These are phyloP conservation scores for Mycena capillaripes DNA, from an alignment of 768 basidiomycete species.

Conservation along the genomic window DNA sequence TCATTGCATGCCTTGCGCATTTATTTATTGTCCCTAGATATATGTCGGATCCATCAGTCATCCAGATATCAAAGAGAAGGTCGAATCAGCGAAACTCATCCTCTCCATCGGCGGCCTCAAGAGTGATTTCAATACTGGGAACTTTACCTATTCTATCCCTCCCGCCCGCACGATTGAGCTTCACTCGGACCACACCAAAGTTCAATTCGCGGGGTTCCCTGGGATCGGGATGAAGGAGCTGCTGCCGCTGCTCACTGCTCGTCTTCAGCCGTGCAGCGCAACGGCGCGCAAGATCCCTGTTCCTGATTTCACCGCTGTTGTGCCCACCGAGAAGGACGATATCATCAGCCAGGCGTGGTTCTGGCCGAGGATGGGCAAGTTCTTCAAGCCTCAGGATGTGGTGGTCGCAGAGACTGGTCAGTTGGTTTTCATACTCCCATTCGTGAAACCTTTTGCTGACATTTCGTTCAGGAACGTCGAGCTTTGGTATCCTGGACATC, in stretches of 20 bases:
- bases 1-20: not conserved
- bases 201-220: constrained; percentile 74
- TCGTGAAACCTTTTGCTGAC: not conserved
- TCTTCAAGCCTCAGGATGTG: constrained; percentile 81
- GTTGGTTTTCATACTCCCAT: not conserved
- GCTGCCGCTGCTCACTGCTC: constrained; percentile 78
- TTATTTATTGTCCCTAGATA: constrained; percentile 58
- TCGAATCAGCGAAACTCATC: constrained; percentile 83
- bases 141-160: constrained; percentile 84
- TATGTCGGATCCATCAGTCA: constrained; percentile 82
- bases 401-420: constrained; percentile 90
- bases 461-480: constrained; percentile 71
- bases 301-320: constrained; percentile 54
- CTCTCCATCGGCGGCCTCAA: constrained; percentile 79
- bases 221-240: constrained; percentile 83
- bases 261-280: constrained; percentile 57
- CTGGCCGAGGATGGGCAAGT: constrained; percentile 84
- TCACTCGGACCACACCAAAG: constrained; percentile 80
- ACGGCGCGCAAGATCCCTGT: constrained; percentile 61
- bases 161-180: constrained; percentile 74
- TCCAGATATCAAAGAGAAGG: constrained; percentile 75
- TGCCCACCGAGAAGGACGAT: constrained; percentile 65
- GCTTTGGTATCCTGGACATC: constrained; percentile 88
- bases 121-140: constrained; percentile 91
- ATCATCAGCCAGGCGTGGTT: constrained; percentile 84